Percentiles rank a stretch among this genome's conserved stretches.
Conservation (phyloP, 495 filamentous ascomycete species). For the Penicillium steckii region DNA sequence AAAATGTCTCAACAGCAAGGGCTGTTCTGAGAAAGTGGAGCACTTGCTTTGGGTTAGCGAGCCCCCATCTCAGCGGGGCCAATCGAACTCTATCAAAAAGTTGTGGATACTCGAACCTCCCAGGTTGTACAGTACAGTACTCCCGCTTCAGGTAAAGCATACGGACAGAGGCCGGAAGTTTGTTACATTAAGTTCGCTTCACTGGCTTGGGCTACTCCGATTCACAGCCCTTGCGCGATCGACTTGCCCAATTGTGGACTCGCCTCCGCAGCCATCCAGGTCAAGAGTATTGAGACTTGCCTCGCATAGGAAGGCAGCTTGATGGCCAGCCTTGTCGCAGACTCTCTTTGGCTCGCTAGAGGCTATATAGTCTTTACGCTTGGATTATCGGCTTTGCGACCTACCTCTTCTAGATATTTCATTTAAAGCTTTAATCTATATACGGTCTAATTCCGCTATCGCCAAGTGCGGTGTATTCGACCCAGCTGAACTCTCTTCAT, state of each 20-base stretch:
- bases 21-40: not conserved
- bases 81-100: constrained; percentile 16
- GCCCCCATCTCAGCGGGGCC: not conserved
- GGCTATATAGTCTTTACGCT: not conserved
- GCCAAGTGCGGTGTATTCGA: too few relatives aligned
- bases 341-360: not conserved
- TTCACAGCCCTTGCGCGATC: not conserved
- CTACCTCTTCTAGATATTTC: constrained; percentile 8
- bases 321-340: not conserved
- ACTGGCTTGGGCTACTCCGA: not conserved
- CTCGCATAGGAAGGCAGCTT: constrained; percentile 7
- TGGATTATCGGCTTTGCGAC: constrained; percentile 4
- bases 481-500: not conserved
- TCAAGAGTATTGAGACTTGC: not conserved
- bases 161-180: constrained; percentile 10
- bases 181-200: not conserved
- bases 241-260: not conserved
- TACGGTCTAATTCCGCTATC: not conserved
- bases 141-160: constrained; percentile 5
- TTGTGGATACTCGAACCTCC: not conserved
- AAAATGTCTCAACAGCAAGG: constrained; percentile 24
- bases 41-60: not conserved
- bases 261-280: constrained; percentile 1
- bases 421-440: not conserved
- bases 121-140: not conserved